A percentile compares a stretch with the other conserved stretches of the same genome.
Evolutionary conservation across 73 alveolate genomes (phyloP).

Genomic region (Paramecium bursaria): DNA sequence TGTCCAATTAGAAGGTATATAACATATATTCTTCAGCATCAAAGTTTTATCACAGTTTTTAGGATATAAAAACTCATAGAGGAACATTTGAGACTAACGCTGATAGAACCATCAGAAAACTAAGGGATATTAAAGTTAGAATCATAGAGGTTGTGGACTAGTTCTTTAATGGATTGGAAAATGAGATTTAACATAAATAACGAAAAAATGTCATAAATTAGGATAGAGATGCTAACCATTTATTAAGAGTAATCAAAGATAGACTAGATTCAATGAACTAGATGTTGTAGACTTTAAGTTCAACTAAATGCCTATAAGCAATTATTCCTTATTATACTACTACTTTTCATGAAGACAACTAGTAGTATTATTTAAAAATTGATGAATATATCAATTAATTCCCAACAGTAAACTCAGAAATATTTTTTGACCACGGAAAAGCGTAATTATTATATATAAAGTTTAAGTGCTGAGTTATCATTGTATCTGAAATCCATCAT

Average conservation of each 20-base stretch:
- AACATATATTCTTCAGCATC: not conserved
- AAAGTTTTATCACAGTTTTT: conserved; percentile 10
- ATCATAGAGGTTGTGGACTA: conserved; percentile 47
- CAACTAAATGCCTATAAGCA: conserved; percentile 18
- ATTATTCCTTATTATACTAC: conserved; percentile 41
- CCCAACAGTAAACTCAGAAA: conserved; percentile 44
- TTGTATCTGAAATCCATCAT: not conserved
- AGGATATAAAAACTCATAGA: conserved; percentile 38
- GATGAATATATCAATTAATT: conserved; percentile 32
- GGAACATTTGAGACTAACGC: conserved; percentile 39
- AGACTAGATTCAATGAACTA: conserved; percentile 45
- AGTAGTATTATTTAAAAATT: conserved; percentile 6
- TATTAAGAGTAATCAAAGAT: conserved; percentile 5
- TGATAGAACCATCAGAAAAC: conserved; percentile 38
- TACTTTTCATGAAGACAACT: conserved; percentile 42
- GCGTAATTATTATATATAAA: not conserved
- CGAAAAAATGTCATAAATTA: conserved; percentile 32
- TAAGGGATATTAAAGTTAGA: conserved; percentile 44
- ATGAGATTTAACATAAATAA: conserved; percentile 42
- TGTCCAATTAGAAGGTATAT: conserved; percentile 6
- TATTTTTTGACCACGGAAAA: not conserved
- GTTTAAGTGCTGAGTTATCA: conserved; percentile 1
- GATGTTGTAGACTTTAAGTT: not conserved
- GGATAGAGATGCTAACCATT: conserved; percentile 60
- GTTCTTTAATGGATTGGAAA: conserved; percentile 53